Evolutionary conservation across 2,329 filamentous ascomycete genomes (phyloP).

Genomic region (Curvularia lunata): DNA sequence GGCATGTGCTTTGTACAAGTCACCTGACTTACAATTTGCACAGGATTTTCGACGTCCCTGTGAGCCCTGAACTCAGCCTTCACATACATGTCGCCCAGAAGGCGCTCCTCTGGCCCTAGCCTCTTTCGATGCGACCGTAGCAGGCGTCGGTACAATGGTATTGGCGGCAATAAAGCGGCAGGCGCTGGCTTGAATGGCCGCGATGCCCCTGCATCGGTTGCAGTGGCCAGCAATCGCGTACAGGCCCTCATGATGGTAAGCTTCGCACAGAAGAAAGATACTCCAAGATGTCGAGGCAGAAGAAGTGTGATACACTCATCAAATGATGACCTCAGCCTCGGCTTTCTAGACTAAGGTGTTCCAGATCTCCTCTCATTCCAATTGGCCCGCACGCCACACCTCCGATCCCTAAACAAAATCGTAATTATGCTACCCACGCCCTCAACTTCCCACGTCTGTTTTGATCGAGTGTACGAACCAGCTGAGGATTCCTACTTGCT

Average conservation of each 20-base stretch:
- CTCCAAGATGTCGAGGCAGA: constrained; percentile 5
- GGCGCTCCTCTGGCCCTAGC: constrained; percentile 73
- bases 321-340: constrained; percentile 38
- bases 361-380: constrained; percentile 20
- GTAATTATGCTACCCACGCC: constrained; percentile 85
- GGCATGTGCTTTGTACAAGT: neutral
- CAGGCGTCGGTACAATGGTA: constrained; percentile 86
- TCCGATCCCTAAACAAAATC: constrained; percentile 20
- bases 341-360: constrained; percentile 24
- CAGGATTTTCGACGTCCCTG: constrained; percentile 82
- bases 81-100: constrained; percentile 90
- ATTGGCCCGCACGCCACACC: constrained; percentile 28
- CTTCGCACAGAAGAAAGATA: neutral
- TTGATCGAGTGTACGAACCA: constrained; percentile 89
- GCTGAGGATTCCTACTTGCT: constrained; percentile 95
- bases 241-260: constrained; percentile 39
- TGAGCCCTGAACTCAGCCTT: constrained; percentile 92
- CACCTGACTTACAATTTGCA: constrained; percentile 76
- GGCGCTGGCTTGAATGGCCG: constrained; percentile 51
- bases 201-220: constrained; percentile 45
- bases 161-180: constrained; percentile 80
- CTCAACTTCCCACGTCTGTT: constrained; percentile 88
- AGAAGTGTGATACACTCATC: constrained; percentile 20
- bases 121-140: constrained; percentile 84
- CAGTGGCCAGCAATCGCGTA: constrained; percentile 41